Base-by-base conservation (phyloP, 1,139 yeast species). In the Protomyces lactucae-debilis region DNA sequence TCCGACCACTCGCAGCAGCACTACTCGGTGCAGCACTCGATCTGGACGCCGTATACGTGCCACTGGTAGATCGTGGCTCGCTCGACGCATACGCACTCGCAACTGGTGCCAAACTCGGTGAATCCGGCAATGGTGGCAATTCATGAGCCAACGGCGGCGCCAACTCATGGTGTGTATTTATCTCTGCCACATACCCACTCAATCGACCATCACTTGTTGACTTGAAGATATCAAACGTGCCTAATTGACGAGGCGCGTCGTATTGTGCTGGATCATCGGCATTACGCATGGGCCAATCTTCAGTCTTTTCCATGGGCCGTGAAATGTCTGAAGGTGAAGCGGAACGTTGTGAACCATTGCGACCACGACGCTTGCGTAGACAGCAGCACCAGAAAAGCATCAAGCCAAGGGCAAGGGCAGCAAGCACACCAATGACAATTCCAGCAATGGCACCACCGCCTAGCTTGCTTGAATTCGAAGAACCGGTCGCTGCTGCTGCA, bases 161-260 rank as follows among this genome's bases (percentile, higher is more conserved):
- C 32, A 55, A 28, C 12, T 21, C 35, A 37, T 35, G 23, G 12
- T 55, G 35, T 35, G 55, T 54, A 18, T 55, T 60, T 57, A 65
- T 53, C 45, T 65, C 67, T 9, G 67, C 67, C 18, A 65, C 65
- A 63, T 57, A 61, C n/a, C 67, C 67, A 52, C 64, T 57, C 28
- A 65, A 56, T 32, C 67, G 61, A 14, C 63, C 63, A n/a, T 52
- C 63, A 37, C 67, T 60, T 10, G 67, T 65, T 12, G 67, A 55
- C 28, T 65, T 61, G 55, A 65, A 65, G 52, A 65, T 65, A 18
- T 54, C 64, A 36, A 65, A 61, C 21, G 67, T 67, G 12, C 66
- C 64, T 21, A 65, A 60, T 21, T 65, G 59, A 2, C 66, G 64
- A 16, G 67, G 67, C 37, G 55, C 65, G 36, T 61, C 67, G 39